Evolutionary conservation across 345 rosid species (phyloP).

Genomic region (Populus euphratica): DNA sequence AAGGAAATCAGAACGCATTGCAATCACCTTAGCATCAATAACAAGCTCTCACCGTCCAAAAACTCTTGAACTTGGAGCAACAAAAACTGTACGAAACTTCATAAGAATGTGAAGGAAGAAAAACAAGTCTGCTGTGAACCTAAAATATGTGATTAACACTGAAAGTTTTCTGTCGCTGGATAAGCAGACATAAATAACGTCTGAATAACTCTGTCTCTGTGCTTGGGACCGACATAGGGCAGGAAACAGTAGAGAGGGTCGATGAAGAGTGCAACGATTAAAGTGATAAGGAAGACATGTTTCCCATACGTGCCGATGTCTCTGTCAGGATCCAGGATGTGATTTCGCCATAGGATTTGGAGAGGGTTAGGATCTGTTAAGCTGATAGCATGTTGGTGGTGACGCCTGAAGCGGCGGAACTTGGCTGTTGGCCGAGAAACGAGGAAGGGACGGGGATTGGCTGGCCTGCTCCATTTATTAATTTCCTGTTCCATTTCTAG

Average conservation of each 20-base stretch:
- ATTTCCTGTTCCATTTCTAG: too few relatives aligned
- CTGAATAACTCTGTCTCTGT: background rate
- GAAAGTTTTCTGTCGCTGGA: constrained; percentile 43
- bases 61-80: constrained; percentile 66
- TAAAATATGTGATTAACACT: constrained; percentile 54
- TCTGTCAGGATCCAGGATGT: constrained; percentile 88
- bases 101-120: constrained; percentile 57
- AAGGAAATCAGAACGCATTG: constrained; percentile 59
- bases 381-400: constrained; percentile 27
- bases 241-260: constrained; percentile 81
- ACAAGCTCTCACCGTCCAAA: constrained; percentile 90
- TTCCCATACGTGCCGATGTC: constrained; percentile 80
- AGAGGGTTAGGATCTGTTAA: constrained; percentile 19
- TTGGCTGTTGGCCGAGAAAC: constrained; percentile 2
- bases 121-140: constrained; percentile 63
- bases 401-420: constrained; percentile 38
- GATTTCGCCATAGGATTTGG: constrained; percentile 70
- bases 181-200: constrained; percentile 44
- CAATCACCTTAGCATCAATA: constrained; percentile 70
- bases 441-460: background rate
- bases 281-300: constrained; percentile 70
- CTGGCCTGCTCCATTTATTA: background rate
- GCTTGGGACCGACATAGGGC: constrained; percentile 47
- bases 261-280: constrained; percentile 76
- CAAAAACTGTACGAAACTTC: constrained; percentile 83